phyloP scores from a whole-genome alignment of 768 basidiomycete genomes.

The Leccinum broughii region DNA sequence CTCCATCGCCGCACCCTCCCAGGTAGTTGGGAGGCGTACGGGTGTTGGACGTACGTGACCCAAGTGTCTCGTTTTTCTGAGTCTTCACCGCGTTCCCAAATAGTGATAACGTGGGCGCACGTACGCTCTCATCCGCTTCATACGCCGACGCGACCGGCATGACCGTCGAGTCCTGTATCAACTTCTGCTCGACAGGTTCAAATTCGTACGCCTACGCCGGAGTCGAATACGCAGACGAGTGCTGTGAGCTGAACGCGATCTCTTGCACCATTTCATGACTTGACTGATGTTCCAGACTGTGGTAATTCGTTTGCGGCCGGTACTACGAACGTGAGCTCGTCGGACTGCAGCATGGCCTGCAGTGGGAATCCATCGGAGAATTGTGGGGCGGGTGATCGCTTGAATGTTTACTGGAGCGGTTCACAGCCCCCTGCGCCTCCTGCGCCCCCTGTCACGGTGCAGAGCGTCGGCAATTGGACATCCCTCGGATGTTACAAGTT shows the following conservation, averaged over 20 bases:
- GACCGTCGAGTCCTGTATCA: conserved; percentile 58
- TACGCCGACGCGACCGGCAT: conserved; percentile 51
- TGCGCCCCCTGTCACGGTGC: conserved; percentile 50
- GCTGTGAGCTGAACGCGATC: conserved; percentile 45
- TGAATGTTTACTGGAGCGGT: conserved; percentile 69
- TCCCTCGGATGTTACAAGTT: conserved; percentile 78
- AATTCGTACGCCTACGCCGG: conserved; percentile 63
- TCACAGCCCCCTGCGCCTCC: conserved; percentile 56
- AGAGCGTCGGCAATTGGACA: conserved; percentile 61
- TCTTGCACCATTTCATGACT: background rate
- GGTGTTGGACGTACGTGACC: conserved; percentile 60
- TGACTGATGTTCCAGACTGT: conserved; percentile 48
- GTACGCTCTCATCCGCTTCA: conserved; percentile 54
- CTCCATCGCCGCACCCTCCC: conserved; percentile 40
- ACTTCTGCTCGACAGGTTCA: conserved; percentile 39
- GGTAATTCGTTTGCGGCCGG: conserved; percentile 53
- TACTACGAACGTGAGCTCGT: conserved; percentile 42
- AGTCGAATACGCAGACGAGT: conserved; percentile 64
- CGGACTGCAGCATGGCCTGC: conserved; percentile 65
- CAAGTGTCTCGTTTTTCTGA: background rate
- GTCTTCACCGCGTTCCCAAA: conserved; percentile 6
- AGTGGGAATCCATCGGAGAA: conserved; percentile 55
- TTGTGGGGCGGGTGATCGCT: conserved; percentile 60
- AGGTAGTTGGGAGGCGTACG: conserved; percentile 53
- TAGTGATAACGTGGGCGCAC: conserved; percentile 57